phyloP scores from a whole-genome alignment of 78 protist species.

The Guillardia theta region DNA sequence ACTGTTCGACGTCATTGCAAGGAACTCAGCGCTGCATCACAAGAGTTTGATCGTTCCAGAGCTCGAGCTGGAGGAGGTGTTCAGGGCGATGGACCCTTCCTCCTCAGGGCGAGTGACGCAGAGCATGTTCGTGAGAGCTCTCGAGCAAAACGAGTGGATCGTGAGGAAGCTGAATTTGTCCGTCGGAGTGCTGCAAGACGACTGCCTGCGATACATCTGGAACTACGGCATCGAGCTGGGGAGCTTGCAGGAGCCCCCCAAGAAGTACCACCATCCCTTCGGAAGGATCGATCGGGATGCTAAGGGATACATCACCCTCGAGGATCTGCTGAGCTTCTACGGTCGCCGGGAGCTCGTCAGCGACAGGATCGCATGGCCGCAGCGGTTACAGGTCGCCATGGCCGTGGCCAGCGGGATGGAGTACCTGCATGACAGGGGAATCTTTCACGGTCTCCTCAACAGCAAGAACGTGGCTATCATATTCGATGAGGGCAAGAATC shows the following conservation, averaged over 20 bases:
- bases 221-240: neutral
- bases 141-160: neutral
- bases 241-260: neutral
- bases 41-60: neutral
- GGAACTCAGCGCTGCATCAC: neutral
- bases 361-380: neutral
- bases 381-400: neutral
- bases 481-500: neutral
- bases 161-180: neutral
- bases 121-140: neutral
- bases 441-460: neutral
- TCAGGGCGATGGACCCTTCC: neutral
- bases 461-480: neutral
- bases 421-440: neutral
- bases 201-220: neutral
- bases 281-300: neutral
- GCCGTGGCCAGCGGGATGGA: neutral
- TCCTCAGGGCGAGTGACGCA: neutral
- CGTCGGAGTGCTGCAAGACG: neutral
- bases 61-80: neutral
- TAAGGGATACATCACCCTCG: neutral
- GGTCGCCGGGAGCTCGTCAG: neutral
- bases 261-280: neutral
- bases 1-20: neutral
- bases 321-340: neutral